phyloP scores from a whole-genome alignment of 1,139 yeast genomes.

The Blastobotrys arbuscula region DNA sequence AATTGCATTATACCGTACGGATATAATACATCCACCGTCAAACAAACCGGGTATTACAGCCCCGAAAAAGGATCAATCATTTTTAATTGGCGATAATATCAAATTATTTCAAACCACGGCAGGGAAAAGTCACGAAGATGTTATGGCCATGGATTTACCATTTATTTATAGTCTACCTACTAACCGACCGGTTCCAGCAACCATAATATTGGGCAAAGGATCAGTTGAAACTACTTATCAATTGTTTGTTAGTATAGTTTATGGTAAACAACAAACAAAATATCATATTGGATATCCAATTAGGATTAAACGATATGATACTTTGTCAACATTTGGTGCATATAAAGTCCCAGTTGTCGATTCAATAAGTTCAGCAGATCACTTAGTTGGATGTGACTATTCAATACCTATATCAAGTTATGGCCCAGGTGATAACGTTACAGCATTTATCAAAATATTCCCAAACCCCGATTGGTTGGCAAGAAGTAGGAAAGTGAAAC shows the following conservation, averaged over 20 bases:
- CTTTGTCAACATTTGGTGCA: slow-evolving; percentile 37
- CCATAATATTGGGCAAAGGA: slow-evolving; percentile 32
- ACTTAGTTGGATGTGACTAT: slow-evolving; percentile 34
- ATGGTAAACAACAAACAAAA: slow-evolving; percentile 24
- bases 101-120: slow-evolving; percentile 27
- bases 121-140: slow-evolving; percentile 25
- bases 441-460: slow-evolving; percentile 29
- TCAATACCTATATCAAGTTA: slow-evolving; percentile 35
- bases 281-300: slow-evolving; percentile 34
- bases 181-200: slow-evolving; percentile 34
- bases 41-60: slow-evolving; percentile 31
- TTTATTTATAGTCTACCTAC: slow-evolving; percentile 35
- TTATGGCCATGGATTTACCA: slow-evolving; percentile 37
- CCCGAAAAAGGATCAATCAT: slow-evolving; percentile 34
- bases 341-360: slow-evolving; percentile 31
- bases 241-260: slow-evolving; percentile 31
- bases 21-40: slow-evolving; percentile 33
- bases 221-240: slow-evolving; percentile 34
- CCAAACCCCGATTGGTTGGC: slow-evolving; percentile 37
- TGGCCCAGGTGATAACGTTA: slow-evolving; percentile 37
- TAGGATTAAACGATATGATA: slow-evolving; percentile 36
- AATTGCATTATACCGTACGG: slow-evolving; percentile 39
- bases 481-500: slow-evolving; percentile 34
- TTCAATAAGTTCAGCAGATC: slow-evolving; percentile 33
- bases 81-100: slow-evolving; percentile 32